These are phyloP conservation scores for Ogataea salicorniae DNA, from an alignment of 805 yeast species.

Conservation along the genomic window DNA sequence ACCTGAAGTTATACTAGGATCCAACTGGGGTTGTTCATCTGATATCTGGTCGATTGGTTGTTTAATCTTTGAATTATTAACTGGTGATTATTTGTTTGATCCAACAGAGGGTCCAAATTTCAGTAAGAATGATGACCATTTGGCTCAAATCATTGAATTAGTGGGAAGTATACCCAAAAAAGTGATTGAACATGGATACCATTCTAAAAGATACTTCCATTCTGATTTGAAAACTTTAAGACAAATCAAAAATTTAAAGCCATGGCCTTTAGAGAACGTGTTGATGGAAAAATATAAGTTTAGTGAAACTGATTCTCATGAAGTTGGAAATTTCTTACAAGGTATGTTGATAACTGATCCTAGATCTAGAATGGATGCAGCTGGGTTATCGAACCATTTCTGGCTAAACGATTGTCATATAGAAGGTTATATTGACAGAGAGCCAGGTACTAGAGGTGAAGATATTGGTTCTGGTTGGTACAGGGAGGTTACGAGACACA, in stretches of 20 bases:
- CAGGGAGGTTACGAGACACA: constrained; percentile 43
- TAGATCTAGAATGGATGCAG: constrained; percentile 84
- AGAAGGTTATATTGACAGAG: constrained; percentile 71
- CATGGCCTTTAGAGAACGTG: constrained; percentile 84
- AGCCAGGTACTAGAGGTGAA: constrained; percentile 72
- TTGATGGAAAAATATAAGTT: constrained; percentile 81
- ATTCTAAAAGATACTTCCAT: constrained; percentile 38
- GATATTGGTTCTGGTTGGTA: constrained; percentile 89
- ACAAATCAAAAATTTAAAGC: constrained; percentile 75
- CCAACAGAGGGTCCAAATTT: constrained; percentile 76
- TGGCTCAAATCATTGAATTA: constrained; percentile 86
- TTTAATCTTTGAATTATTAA: constrained; percentile 79
- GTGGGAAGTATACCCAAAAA: constrained; percentile 42
- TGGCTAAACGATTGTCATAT: constrained; percentile 81
- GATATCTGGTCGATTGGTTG: constrained; percentile 98
- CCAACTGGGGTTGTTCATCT: constrained; percentile 90
- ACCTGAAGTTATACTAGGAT: constrained; percentile 79
- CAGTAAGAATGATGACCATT: constrained; percentile 89
- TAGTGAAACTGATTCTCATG: constrained; percentile 59
- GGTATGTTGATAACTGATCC: constrained; percentile 87
- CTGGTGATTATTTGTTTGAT: constrained; percentile 93
- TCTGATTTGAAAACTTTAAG: constrained; percentile 45
- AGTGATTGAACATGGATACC: constrained; percentile 58
- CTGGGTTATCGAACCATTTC: constrained; percentile 85
- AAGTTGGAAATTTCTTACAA: constrained; percentile 66